These are phyloP conservation scores for Mycosphaerella arachidis DNA, from an alignment of 2,329 filamentous ascomycete species.

Conservation along the genomic window DNA sequence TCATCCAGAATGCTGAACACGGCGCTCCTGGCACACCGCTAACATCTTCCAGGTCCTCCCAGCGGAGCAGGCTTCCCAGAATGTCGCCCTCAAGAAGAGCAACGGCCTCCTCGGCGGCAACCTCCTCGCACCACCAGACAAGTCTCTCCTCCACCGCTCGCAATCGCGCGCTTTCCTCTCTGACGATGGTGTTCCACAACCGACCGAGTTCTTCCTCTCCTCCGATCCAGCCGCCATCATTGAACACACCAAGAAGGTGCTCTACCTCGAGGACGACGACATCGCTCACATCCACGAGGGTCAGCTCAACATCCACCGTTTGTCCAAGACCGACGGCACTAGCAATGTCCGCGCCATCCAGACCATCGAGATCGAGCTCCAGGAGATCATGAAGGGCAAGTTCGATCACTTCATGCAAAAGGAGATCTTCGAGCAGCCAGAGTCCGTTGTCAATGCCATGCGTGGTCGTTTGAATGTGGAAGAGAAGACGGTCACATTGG, in stretches of 20 bases:
- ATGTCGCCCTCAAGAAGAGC: conserved; percentile 89
- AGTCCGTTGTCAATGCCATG: conserved; percentile 99
- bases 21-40: not conserved
- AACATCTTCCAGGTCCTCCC: conserved; percentile 56
- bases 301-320: conserved; percentile 95
- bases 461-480: conserved; percentile 90
- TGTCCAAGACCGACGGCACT: conserved; percentile 95
- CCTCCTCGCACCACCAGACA: conserved; percentile 85
- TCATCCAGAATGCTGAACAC: too few species aligned
- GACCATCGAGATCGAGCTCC: conserved; percentile 96
- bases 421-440: conserved; percentile 99
- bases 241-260: conserved; percentile 99
- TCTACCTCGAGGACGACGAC: conserved; percentile 99
- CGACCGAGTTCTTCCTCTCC: conserved; percentile 98
- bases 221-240: conserved; percentile 98
- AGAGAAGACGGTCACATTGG: conserved; percentile 93
- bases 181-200: conserved; percentile 95
- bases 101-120: conserved; percentile 53
- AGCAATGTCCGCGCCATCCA: conserved; percentile 98
- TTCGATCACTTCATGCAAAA: conserved; percentile 99
- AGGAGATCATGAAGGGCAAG: conserved; percentile 99
- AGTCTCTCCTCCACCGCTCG: conserved; percentile 95
- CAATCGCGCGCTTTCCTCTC: conserved; percentile 99
- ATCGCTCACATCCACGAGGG: conserved; percentile 99
- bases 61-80: conserved; percentile 92